Conservation (phyloP, 768 basidiomycete species). For the Suillus subluteus region DNA sequence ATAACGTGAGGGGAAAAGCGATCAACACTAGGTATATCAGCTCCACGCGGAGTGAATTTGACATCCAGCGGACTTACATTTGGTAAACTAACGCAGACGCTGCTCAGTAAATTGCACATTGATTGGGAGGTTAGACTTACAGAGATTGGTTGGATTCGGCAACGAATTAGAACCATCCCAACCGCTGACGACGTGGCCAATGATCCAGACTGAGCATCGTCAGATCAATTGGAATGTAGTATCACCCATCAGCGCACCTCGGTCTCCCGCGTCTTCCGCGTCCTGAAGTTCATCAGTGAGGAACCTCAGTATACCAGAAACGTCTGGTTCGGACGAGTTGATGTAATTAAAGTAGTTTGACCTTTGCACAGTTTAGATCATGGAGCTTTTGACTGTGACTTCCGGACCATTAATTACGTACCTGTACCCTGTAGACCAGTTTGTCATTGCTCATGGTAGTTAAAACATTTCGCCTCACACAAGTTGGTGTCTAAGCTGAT, state of each 20-base stretch:
- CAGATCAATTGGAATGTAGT: slow-evolving; percentile 11
- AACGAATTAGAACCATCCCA: slow-evolving; percentile 77
- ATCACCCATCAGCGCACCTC: slow-evolving; percentile 46
- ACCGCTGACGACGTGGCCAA: slow-evolving; percentile 60
- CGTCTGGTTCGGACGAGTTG: slow-evolving; percentile 69
- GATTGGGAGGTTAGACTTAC: slow-evolving; percentile 42
- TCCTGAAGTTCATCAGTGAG: slow-evolving; percentile 78
- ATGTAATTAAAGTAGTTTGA: slow-evolving; percentile 80
- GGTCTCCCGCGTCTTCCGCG: slow-evolving; percentile 76
- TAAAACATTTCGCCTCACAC: slow-evolving; percentile 47
- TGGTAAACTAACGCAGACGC: slow-evolving; percentile 44
- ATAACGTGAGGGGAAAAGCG: slow-evolving; percentile 81
- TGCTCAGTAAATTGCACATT: slow-evolving; percentile 9
- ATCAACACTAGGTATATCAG: slow-evolving; percentile 53
- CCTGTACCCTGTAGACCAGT: slow-evolving; percentile 34
- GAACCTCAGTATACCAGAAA: slow-evolving; percentile 77
- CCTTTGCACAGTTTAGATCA: slow-evolving; percentile 32
- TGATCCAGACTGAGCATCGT: slow-evolving; percentile 46
- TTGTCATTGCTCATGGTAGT: background rate
- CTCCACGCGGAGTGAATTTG: slow-evolving; percentile 5
- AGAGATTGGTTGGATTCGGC: slow-evolving; percentile 67
- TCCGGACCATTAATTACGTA: slow-evolving; percentile 14
- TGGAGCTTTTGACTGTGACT: slow-evolving; percentile 7
- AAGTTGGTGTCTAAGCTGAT: slow-evolving; percentile 80
- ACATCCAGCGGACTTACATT: slow-evolving; percentile 38